phyloP scores from a whole-genome alignment of 1,284 basidiomycete genomes.

The Takashimella koratensis region DNA sequence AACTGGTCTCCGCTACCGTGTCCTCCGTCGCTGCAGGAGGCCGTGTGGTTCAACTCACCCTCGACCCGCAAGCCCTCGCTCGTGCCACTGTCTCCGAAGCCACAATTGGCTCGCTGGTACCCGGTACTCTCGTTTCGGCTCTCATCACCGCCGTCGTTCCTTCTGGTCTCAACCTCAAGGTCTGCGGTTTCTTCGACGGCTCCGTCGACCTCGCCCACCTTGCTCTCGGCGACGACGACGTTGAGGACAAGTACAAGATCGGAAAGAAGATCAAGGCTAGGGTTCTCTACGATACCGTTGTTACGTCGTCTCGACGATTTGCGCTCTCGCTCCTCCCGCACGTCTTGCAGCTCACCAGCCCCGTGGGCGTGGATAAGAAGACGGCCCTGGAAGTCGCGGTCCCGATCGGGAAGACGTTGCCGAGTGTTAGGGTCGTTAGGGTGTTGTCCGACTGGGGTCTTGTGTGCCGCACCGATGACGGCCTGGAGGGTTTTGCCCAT shows the following conservation, averaged over 20 bases:
- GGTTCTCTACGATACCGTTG: constrained; percentile 77
- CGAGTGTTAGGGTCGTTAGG: constrained; percentile 65
- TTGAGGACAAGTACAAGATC: constrained; percentile 62
- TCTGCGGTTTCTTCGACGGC: constrained; percentile 90
- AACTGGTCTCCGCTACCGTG: constrained; percentile 63
- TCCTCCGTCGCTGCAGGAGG: constrained; percentile 57
- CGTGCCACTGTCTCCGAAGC: constrained; percentile 62
- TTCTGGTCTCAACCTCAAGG: constrained; percentile 80
- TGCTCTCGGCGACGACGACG: constrained; percentile 47
- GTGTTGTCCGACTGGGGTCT: constrained; percentile 80
- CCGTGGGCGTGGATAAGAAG: constrained; percentile 32
- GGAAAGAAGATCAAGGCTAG: constrained; percentile 86
- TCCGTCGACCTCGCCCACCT: constrained; percentile 85
- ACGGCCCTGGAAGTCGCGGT: constrained; percentile 58
- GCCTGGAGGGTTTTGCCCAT: constrained; percentile 76
- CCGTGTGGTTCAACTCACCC: constrained; percentile 40
- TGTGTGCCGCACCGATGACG: constrained; percentile 62
- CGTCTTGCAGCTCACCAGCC: constrained; percentile 58
- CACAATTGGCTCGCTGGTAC: constrained; percentile 75
- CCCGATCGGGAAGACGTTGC: constrained; percentile 69
- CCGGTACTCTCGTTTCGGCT: constrained; percentile 79
- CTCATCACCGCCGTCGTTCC: constrained; percentile 77
- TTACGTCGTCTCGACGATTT: constrained; percentile 68
- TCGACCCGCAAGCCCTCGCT: constrained; percentile 54
- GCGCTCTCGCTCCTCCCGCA: constrained; percentile 74